Percentiles rank a stretch among this genome's conserved stretches.
phyloP scores from a whole-genome alignment of 2,329 filamentous ascomycete species.

The Colletotrichum sp. region DNA sequence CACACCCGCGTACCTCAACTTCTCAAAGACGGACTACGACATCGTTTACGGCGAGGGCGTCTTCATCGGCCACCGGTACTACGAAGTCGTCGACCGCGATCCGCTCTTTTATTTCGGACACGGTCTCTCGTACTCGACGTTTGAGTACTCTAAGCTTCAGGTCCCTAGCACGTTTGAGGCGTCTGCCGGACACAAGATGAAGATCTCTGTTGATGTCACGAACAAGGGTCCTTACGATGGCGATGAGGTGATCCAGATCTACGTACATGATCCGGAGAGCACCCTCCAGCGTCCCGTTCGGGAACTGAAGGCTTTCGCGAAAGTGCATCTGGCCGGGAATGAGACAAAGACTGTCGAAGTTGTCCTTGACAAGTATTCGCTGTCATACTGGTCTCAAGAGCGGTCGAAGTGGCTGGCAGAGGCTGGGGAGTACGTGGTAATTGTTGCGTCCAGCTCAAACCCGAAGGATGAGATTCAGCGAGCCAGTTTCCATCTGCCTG shows the following conservation, averaged over 20 bases:
- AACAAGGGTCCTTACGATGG: constrained; percentile 13
- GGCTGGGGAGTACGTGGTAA: constrained; percentile 67
- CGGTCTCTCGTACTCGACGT: constrained; percentile 79
- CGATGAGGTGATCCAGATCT: constrained; percentile 57
- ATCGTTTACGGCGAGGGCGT: constrained; percentile 82
- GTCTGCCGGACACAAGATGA: constrained; percentile 46
- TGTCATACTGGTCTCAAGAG: constrained; percentile 73
- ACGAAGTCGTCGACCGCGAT: constrained; percentile 70
- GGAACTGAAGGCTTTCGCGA: constrained; percentile 70
- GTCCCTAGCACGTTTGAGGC: constrained; percentile 39
- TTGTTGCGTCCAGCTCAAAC: constrained; percentile 43
- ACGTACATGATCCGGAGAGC: constrained; percentile 48
- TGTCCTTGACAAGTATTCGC: constrained; percentile 28
- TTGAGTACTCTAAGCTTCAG: constrained; percentile 58
- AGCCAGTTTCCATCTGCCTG: not conserved
- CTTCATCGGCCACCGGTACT: constrained; percentile 83
- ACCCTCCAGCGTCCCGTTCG: constrained; percentile 60
- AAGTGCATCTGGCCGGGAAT: constrained; percentile 65
- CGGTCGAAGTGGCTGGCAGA: constrained; percentile 69
- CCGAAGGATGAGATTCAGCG: constrained; percentile 8
- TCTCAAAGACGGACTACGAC: constrained; percentile 70
- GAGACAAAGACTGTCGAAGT: constrained; percentile 63
- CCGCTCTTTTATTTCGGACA: constrained; percentile 81
- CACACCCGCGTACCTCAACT: constrained; percentile 80
- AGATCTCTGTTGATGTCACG: constrained; percentile 21